Evolutionary conservation across 2,329 filamentous ascomycete species (phyloP).

Genomic region (Atkinsonella hypoxylon): DNA sequence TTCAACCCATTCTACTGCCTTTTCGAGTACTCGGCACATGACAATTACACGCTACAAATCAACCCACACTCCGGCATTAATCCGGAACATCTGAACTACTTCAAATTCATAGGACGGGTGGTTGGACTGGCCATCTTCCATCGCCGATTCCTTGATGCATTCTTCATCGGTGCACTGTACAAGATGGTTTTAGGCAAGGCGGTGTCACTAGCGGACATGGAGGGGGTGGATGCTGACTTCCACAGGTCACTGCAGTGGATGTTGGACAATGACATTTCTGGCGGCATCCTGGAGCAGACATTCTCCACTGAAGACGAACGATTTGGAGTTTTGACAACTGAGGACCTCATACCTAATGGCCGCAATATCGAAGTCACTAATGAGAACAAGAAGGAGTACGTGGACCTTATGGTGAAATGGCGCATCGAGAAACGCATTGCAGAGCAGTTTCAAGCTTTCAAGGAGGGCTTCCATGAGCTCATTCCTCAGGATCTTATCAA

Average conservation of each 20-base stretch:
- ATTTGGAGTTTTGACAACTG: conserved; percentile 86
- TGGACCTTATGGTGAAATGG: conserved; percentile 98
- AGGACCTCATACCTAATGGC: conserved; percentile 85
- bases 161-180: conserved; percentile 98
- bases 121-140: conserved; percentile 98
- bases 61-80: conserved; percentile 99
- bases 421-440: conserved; percentile 97
- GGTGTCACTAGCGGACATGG: conserved; percentile 89
- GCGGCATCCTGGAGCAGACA: conserved; percentile 85
- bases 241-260: conserved; percentile 96
- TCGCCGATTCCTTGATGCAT: conserved; percentile 90
- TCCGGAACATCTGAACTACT: conserved; percentile 97
- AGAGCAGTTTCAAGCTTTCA: conserved; percentile 97
- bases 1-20: conserved; percentile 99
- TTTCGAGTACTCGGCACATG: conserved; percentile 98
- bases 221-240: conserved; percentile 96
- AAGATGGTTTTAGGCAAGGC: conserved; percentile 98
- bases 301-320: conserved; percentile 97
- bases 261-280: conserved; percentile 89
- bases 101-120: conserved; percentile 98
- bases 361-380: conserved; percentile 93
- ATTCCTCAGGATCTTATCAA: conserved; percentile 95
- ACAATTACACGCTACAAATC: conserved; percentile 99
- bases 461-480: conserved; percentile 92
- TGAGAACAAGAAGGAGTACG: conserved; percentile 98